A percentile compares a stretch with the other conserved stretches of the same genome.
Evolutionary conservation across 2,329 filamentous ascomycete species (phyloP).

Genomic region (Elsinoe fawcettii): DNA sequence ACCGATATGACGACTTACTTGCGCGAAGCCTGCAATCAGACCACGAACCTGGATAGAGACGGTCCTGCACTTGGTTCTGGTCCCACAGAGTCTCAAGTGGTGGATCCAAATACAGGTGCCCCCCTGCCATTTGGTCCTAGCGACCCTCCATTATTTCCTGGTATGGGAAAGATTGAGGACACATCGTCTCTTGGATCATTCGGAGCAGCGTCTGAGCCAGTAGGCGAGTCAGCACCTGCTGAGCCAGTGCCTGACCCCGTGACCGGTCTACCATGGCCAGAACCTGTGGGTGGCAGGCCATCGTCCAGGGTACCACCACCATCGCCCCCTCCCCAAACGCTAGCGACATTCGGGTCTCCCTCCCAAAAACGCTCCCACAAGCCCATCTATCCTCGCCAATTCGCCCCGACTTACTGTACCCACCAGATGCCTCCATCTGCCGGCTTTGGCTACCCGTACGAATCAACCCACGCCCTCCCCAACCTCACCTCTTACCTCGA

Average conservation of each 20-base stretch:
- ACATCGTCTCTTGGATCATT: not conserved
- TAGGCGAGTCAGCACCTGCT: no score
- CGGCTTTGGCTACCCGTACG: not conserved
- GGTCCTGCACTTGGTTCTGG: not conserved
- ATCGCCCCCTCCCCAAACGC: no score
- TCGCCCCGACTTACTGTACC: not conserved
- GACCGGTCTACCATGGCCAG: no score
- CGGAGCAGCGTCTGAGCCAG: not conserved
- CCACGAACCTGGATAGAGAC: not conserved
- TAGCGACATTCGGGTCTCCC: not conserved
- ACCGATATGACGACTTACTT: not conserved
- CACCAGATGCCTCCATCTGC: not conserved
- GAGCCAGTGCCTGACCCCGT: no score
- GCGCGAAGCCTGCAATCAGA: not conserved
- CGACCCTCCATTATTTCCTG: not conserved
- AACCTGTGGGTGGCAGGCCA: no score
- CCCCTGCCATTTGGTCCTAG: not conserved
- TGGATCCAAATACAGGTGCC: not conserved
- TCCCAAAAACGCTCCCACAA: not conserved
- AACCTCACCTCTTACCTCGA: not conserved
- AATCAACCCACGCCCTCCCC: not conserved
- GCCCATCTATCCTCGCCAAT: not conserved
- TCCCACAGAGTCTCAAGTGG: not conserved
- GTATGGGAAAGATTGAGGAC: not conserved
- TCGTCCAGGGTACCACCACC: not conserved